Evolutionary conservation across 2,329 filamentous ascomycete genomes (phyloP), one percentile per base, ranked within the genome.

Genomic region (Aspergillus alliaceus): DNA sequence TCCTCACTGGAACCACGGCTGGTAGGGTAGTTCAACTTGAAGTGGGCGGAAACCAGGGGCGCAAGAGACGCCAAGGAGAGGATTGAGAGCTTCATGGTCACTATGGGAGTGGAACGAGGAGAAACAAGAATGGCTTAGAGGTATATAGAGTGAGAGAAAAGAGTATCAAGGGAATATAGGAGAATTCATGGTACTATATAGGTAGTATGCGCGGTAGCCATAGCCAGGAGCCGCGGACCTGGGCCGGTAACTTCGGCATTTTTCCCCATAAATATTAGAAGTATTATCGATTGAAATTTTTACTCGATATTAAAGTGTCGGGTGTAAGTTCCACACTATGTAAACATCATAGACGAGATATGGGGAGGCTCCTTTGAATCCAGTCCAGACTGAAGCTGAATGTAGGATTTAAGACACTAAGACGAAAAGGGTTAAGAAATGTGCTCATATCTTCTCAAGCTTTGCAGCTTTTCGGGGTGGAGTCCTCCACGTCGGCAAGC

Each of bases 21-120:
- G 15, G 73, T 59, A 11, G 84, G 84, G 61, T 79, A 85, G 34
- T 77, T 69, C 69, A 87, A 77, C 3, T 76, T 67, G 75, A 85
- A 86, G 67, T 87, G 84, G 15, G 83, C 84, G 39, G 80, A 72
- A 18, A 76, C 74, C 46, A 81, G 63, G 54, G 80, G 75, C 47
- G 77, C 70, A 54, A 81, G 69, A 53, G 74, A 67, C 59, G 78
- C 66, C 52, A 78, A 69, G 35, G 72, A 57, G 50, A 71, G 51
- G 48, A 71, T 57, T 46, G 78, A 66, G 54, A 75, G 54, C 59
- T 71, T 69, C 72, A 72, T 73, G 22, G 25, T 63, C 1, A 27
- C 14, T 27, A 11, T 44, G 51, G n/a, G 31, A 56, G 24, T 6
- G 18, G 32, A 50, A n/a, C 8, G 3, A 25, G 18, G 3, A 24